These are phyloP conservation scores for Chlorella sp. DNA, from an alignment of 139 green algal genomes.

Conservation along the genomic window DNA sequence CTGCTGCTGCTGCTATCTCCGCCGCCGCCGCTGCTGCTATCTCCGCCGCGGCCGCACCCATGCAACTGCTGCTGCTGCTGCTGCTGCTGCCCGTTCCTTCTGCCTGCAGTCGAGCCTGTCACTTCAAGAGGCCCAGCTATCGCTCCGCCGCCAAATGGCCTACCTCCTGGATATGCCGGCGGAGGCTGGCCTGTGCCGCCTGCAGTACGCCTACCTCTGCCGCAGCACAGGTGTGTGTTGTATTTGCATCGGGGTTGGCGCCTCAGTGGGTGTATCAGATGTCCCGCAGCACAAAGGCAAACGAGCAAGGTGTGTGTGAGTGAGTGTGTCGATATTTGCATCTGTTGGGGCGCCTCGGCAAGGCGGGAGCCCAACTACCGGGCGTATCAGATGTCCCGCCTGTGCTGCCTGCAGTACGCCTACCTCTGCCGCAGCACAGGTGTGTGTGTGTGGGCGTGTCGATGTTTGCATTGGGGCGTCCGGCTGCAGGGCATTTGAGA, in stretches of 20 bases:
- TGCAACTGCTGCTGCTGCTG: too few relatives aligned
- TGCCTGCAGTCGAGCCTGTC: background rate
- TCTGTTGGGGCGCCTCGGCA: background rate
- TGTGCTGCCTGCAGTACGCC: conserved; percentile 75
- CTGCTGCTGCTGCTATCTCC: too few relatives aligned
- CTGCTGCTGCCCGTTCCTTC: too few relatives aligned
- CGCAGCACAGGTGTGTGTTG: conserved; percentile 24
- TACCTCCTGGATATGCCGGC: conserved; percentile 35
- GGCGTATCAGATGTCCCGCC: conserved; percentile 6
- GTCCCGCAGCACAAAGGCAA: conserved; percentile 23
- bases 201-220: conserved; percentile 82
- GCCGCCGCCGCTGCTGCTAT: too few relatives aligned
- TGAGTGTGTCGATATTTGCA: background rate
- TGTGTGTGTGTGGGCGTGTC: background rate
- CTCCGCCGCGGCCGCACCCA: too few relatives aligned
- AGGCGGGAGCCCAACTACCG: background rate
- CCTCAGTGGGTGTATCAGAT: too few relatives aligned
- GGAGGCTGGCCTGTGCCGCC: conserved; percentile 65
- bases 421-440: conserved; percentile 66
- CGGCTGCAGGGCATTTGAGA: too few relatives aligned
- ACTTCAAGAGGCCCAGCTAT: conserved; percentile 77
- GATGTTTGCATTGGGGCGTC: background rate
- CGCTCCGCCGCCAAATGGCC: conserved; percentile 63
- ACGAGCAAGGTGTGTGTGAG: conserved; percentile 32
- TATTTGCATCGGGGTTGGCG: too few relatives aligned